These are phyloP conservation scores for Bondarzewia mesenterica DNA, from an alignment of 1,284 basidiomycete genomes.

Conservation along the genomic window DNA sequence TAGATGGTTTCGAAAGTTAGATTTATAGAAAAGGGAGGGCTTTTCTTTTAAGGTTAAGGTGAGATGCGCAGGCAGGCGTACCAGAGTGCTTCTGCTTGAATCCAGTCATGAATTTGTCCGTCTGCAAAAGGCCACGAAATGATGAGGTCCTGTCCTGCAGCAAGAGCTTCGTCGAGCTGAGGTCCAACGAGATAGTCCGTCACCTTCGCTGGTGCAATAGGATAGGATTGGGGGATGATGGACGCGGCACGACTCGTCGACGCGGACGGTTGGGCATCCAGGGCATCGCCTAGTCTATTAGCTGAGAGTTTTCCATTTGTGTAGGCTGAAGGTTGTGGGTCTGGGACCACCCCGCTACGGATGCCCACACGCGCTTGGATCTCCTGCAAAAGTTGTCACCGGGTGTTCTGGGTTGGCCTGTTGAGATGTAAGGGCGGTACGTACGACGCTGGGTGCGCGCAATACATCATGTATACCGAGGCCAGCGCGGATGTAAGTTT, in stretches of 20 bases:
- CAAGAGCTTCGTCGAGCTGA: slow-evolving; percentile 73
- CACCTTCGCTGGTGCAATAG: slow-evolving; percentile 37
- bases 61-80: slow-evolving; percentile 33
- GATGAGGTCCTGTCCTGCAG: slow-evolving; percentile 61
- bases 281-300: slow-evolving; percentile 6
- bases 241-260: slow-evolving; percentile 36
- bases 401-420: slow-evolving; percentile 7
- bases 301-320: slow-evolving; percentile 19
- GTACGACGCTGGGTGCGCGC: slow-evolving; percentile 63
- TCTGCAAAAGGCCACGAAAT: slow-evolving; percentile 83
- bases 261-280: slow-evolving; percentile 25
- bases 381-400: slow-evolving; percentile 34
- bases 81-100: slow-evolving; percentile 90
- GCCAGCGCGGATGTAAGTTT: slow-evolving; percentile 67
- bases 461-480: slow-evolving; percentile 78
- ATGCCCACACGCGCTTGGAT: slow-evolving; percentile 70
- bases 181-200: slow-evolving; percentile 83
- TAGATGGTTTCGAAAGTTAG: slow-evolving; percentile 4
- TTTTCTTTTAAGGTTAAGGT: neutral
- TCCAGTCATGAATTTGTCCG: slow-evolving; percentile 74
- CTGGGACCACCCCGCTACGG: slow-evolving; percentile 29
- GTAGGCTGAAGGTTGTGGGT: slow-evolving; percentile 8
- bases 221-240: slow-evolving; percentile 30
- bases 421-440: slow-evolving; percentile 19
- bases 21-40: slow-evolving; percentile 3